Base-by-base conservation (phyloP, 257 asterid genomes). In the Petunia secreta region DNA sequence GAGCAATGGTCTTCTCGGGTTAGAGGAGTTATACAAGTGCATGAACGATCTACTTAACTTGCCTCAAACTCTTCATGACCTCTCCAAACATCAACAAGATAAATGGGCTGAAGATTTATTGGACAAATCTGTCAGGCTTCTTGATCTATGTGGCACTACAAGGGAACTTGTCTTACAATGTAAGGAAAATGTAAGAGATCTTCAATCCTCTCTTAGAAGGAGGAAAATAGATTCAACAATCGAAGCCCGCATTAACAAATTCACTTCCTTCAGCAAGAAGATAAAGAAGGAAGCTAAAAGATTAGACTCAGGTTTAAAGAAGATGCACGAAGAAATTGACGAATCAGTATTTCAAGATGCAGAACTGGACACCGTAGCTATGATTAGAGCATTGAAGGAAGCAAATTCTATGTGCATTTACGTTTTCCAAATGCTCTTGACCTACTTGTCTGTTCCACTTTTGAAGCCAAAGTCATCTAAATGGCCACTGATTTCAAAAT, bases 401-500 rank as follows among this genome's bases (percentile, higher is more conserved):
- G 77, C 77, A 3, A 71, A 71, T 2, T 11, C 77, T 0, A 48
- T 71, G 77, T 60, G 77, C 40, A 48, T 71, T 36, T 71, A 60
- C 60, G 50, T 71, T 57, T 71, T 71, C 4, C 77, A 71, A 50
- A 73, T 73, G 77, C 50, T 73, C 77, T 73, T 25, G 25, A 84
- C 15, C 75, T 11, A 80, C 65, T 25, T 25, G 25, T 25, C 25
- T 25, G 25, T 25, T 25, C 25, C 25, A 25, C 25, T 25, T 25
- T 25, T 25, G 25, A 25, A 25, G 25, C 25, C 25, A 25, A 25
- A 25, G 25, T 25, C 25, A 25, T 25, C 25, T 38, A 85, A 81
- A 81, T 87, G 90, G 88, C 76, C 83, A 41, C 13, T 86, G 63
- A 84, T 87, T 83, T 85, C 85, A 7, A 80, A 82, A 71, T 77